These are phyloP conservation scores for Dactylellina leptospora DNA, from an alignment of 2,329 filamentous ascomycete genomes.

Conservation along the genomic window DNA sequence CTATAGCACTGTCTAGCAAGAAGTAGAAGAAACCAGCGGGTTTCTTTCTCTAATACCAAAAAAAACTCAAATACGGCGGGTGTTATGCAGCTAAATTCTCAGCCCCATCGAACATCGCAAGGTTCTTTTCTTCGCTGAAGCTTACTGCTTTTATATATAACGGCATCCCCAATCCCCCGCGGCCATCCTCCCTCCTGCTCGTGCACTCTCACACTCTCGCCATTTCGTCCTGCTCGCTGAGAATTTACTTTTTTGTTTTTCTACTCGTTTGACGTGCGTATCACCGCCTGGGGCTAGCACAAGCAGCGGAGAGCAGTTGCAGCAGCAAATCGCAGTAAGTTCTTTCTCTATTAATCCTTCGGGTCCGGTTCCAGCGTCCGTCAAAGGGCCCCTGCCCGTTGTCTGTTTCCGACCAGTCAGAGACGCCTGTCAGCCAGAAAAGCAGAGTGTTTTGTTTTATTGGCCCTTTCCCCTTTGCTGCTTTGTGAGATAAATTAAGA, in stretches of 20 bases:
- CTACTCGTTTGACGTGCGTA: slow-evolving; percentile 37
- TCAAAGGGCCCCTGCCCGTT: too few relatives aligned
- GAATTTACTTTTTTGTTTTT: neutral
- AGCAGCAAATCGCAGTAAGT: neutral
- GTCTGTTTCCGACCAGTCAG: neutral
- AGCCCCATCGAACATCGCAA: slow-evolving; percentile 43
- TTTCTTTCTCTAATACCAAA: too few relatives aligned
- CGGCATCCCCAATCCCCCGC: too few relatives aligned
- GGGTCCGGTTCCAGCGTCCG: slow-evolving; percentile 3
- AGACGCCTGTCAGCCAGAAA: neutral
- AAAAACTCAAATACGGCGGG: slow-evolving; percentile 51
- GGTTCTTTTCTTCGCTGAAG: slow-evolving; percentile 10
- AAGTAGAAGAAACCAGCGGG: too few relatives aligned
- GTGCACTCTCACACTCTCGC: too few relatives aligned
- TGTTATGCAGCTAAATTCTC: slow-evolving; percentile 51
- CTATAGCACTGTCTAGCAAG: too few relatives aligned
- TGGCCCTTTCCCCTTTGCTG: neutral
- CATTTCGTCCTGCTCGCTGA: too few relatives aligned
- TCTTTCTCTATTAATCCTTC: neutral
- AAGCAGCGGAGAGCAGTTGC: neutral
- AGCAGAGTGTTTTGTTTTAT: neutral
- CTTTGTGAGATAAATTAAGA: neutral
- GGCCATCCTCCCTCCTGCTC: too few relatives aligned
- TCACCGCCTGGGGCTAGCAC: neutral
- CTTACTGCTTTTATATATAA: too few relatives aligned